Evolutionary conservation across 1,284 basidiomycete species (phyloP).

Genomic region (Exobasidium rhododendri): DNA sequence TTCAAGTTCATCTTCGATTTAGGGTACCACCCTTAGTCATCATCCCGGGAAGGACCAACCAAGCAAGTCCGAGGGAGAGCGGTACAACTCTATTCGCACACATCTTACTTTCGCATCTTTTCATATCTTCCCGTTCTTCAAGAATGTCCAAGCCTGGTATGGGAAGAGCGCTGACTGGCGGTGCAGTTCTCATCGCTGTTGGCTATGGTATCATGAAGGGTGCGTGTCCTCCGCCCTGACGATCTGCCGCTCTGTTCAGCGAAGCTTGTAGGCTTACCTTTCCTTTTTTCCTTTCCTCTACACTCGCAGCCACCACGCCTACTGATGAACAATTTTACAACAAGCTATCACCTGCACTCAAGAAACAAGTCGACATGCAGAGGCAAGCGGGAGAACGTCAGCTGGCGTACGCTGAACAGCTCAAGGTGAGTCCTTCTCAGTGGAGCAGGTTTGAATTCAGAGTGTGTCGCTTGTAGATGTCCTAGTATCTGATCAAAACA

Average conservation of each 20-base stretch:
- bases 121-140: too few relatives aligned
- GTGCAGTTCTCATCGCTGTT: conserved; percentile 23
- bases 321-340: conserved; percentile 48
- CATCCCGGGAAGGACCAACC: too few relatives aligned
- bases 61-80: too few relatives aligned
- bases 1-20: too few relatives aligned
- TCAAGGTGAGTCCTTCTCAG: conserved; percentile 41
- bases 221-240: too few relatives aligned
- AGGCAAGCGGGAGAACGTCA: conserved; percentile 33
- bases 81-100: not conserved
- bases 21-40: conserved; percentile 1
- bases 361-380: conserved; percentile 40
- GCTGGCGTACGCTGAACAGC: conserved; percentile 40
- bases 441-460: too few relatives aligned
- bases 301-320: conserved; percentile 34
- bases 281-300: too few relatives aligned
- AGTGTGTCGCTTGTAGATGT: too few relatives aligned
- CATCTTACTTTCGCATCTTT: not conserved
- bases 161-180: conserved; percentile 25
- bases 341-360: conserved; percentile 41
- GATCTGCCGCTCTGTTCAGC: too few relatives aligned
- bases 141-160: not conserved
- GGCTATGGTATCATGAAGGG: conserved; percentile 48
- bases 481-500: too few relatives aligned
- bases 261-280: too few relatives aligned